Evolutionary conservation across 129 eudicot genomes (phyloP).

Genomic region (Arctium minus): DNA sequence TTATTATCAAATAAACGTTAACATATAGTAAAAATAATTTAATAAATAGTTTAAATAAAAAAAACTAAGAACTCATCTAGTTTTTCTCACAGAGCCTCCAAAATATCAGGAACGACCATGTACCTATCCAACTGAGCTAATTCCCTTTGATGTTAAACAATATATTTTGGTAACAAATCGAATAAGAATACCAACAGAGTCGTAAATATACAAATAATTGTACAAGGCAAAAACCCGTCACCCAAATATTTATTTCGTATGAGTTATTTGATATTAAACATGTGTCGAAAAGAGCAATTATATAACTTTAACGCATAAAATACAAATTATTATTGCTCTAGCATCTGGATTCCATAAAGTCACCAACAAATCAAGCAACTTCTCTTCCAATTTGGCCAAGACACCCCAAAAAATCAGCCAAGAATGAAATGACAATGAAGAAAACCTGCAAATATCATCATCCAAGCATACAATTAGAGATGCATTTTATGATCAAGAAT

Average conservation of each 20-base stretch:
- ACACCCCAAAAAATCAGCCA: constrained; percentile 22
- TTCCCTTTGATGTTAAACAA: too few relatives aligned
- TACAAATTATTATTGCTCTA: not conserved
- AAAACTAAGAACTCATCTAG: too few relatives aligned
- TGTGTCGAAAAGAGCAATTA: constrained; percentile 16
- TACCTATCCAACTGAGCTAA: too few relatives aligned
- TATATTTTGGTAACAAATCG: not conserved
- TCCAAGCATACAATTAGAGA: not conserved
- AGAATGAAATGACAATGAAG: constrained; percentile 51
- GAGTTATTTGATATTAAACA: not conserved
- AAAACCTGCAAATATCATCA: constrained; percentile 52
- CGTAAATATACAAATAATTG: not conserved
- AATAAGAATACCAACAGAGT: not conserved
- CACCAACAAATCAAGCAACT: constrained; percentile 24
- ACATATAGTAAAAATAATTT: too few relatives aligned
- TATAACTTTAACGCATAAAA: not conserved
- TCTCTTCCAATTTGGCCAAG: constrained; percentile 7
- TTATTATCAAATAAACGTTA: too few relatives aligned
- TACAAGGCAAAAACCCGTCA: not conserved
- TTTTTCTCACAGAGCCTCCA: too few relatives aligned
- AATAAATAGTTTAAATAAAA: too few relatives aligned
- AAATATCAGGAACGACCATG: too few relatives aligned
- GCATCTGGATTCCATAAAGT: not conserved
- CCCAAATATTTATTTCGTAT: not conserved
- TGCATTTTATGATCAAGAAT: not conserved